Base-by-base conservation (phyloP, 2,329 filamentous ascomycete species). In the Epichloe typhina region DNA sequence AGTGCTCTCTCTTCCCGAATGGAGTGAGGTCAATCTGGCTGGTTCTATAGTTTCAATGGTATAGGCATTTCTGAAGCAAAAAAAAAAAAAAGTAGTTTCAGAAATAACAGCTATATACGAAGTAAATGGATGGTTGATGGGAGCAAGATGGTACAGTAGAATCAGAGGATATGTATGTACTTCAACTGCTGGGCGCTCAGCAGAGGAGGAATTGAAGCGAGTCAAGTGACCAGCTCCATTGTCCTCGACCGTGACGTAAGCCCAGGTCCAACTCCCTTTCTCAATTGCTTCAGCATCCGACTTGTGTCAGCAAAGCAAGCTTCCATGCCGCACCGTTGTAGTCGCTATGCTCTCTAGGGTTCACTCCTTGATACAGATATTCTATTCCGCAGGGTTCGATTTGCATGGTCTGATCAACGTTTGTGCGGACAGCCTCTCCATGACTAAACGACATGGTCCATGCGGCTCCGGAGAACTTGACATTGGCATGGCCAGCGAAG, bases 401-500 rank as follows among this genome's bases (percentile, higher is more conserved):
- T 0, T 75, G 73, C 66, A 82, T 74, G 1, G 79, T 84, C 68
- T 85, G 74, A 57, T 84, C 80, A 2, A 72, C 60, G 57, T 70
- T 75, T 52, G 55, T 69, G 52, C 80, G 73, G 51, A 83, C 59
- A 40, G 84, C 61, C 54, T 84, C 82, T 37, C 82, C 82, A 58
- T 83, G 79, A 59, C 76, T 81, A 61, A 85, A 83, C 53, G 82
- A 79, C 61, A 82, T 77, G 45, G 80, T 82, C 81, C 81, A 85
- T 11, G 50, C 50, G 17, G 71, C 72, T 1, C 78, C 78, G 38
- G 77, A 5, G 8, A 44, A 45, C 48, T 50, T 31, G 31, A 45
- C 80, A 47, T 73, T 82, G 66, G 84, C 84, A 26, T 72, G 76
- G 57, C 82, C 78, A 17, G 80, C 80, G 53, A 85, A 85, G 0